Conservation (phyloP, 495 filamentous ascomycete species). For the Sabuloglossum arenarium region DNA sequence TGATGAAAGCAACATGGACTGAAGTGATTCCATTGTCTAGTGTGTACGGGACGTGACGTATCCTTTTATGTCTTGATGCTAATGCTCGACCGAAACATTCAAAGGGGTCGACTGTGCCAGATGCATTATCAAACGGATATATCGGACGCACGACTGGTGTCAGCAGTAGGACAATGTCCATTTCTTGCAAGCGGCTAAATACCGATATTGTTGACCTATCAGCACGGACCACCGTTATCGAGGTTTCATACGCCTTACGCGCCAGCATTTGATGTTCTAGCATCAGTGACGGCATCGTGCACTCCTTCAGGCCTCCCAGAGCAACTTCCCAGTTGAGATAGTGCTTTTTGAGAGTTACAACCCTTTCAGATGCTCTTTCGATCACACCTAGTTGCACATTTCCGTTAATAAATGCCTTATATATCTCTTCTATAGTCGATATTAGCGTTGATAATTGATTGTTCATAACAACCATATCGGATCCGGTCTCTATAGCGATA, state of each 20-base stretch:
- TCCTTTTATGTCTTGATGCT: conserved; percentile 28
- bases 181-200: not conserved
- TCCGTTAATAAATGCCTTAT: conserved; percentile 10
- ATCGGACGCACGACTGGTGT: conserved; percentile 33
- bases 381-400: conserved; percentile 10
- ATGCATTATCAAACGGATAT: conserved; percentile 12
- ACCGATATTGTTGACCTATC: conserved; percentile 5
- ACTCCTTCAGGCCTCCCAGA: conserved; percentile 11
- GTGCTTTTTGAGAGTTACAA: conserved; percentile 12
- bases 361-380: conserved; percentile 11
- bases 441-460: conserved; percentile 9
- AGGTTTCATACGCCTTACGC: conserved; percentile 13
- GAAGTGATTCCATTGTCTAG: conserved; percentile 31
- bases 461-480: conserved; percentile 15
- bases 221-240: conserved; percentile 16
- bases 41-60: conserved; percentile 40
- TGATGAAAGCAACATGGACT: conserved; percentile 37
- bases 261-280: conserved; percentile 13
- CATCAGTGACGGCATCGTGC: conserved; percentile 9
- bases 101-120: conserved; percentile 29
- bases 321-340: conserved; percentile 17
- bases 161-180: conserved; percentile 34
- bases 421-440: conserved; percentile 14
- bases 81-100: conserved; percentile 35
- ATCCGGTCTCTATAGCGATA: conserved; percentile 13